A percentile compares a stretch with the other conserved stretches of the same genome.
Conservation (phyloP, 768 basidiomycete species). For the Brasilioporus rufonigricans region DNA sequence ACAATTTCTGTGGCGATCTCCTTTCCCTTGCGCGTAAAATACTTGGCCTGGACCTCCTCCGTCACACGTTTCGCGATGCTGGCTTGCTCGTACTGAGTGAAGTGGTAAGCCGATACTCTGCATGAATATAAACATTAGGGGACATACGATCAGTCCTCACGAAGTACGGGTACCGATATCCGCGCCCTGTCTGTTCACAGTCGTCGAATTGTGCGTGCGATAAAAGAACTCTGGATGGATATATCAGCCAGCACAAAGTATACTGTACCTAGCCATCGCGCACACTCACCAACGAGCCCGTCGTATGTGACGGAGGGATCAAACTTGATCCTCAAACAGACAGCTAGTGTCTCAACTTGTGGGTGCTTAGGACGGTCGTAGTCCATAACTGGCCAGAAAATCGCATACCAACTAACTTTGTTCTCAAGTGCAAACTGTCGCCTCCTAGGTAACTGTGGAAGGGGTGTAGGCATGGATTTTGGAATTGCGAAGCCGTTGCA, state of each 20-base stretch:
- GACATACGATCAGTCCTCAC: background rate
- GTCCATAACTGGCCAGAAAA: too few species aligned
- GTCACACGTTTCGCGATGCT: conserved; percentile 74
- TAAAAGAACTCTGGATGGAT: conserved; percentile 90
- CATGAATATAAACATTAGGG: background rate
- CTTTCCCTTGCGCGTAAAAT: conserved; percentile 70
- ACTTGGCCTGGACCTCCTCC: conserved; percentile 77
- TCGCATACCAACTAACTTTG: too few species aligned
- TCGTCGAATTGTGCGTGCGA: conserved; percentile 91
- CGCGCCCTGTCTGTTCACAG: conserved; percentile 71
- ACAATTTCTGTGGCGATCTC: conserved; percentile 79
- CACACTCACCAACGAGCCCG: conserved; percentile 75
- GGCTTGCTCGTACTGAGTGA: conserved; percentile 71
- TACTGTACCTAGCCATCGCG: background rate
- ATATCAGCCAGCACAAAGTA: background rate
- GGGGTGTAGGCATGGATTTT: too few species aligned
- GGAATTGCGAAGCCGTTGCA: too few species aligned
- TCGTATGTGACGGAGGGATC: conserved; percentile 79
- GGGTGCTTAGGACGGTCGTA: too few species aligned
- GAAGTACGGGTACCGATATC: conserved; percentile 77
- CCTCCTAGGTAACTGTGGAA: too few species aligned
- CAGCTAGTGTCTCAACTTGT: too few species aligned
- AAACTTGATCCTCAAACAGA: conserved; percentile 84
- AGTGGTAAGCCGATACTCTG: conserved; percentile 93
- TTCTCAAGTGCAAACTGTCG: too few species aligned